Base-by-base conservation (phyloP, 768 basidiomycete genomes). In the Leccinum fibrillosum region DNA sequence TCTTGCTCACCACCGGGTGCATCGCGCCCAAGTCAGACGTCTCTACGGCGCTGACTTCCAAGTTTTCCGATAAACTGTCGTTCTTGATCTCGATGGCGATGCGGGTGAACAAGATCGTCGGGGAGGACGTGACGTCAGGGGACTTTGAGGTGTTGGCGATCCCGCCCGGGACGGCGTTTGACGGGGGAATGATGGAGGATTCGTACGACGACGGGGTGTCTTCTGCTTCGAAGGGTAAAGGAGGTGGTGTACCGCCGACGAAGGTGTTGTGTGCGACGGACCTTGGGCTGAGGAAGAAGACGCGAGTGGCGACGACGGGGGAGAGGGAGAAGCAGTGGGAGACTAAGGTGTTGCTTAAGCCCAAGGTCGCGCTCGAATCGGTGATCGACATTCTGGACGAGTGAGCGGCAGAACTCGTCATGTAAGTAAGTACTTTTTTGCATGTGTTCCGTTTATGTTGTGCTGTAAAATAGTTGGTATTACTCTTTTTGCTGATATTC, bases 31-130 rank as follows among this genome's bases (percentile, higher is more conserved):
- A 59, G 55, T 19, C 59, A 1, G 66, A 71, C 13, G 66, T 82
- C 5, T 72, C 75, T 19, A 73, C 77, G 4, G 71, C 73, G 7
- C 69, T 85, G 51, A 68, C 72, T 8, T 64, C 71, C 5, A 75
- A 74, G 26, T 86, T 85, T 61, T 70, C 72, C 1, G 76, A 75
- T 0, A 76, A 76, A 13, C 71, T 86, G 25, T 63, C 66, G 15
- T 65, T 72, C 12, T 72, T 86, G 35, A 76, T 80, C 35, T 74
- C 76, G 21, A 66, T 76, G 5, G 81, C 84, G 2, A 72, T 80
- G 56, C 74, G 74, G 8, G 69, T 86, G 56, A 84, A 84, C 55
- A 71, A 71, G 62, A 69, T 73, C 28, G 54, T 73, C 2, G 61
- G 68, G 9, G 68, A 70, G 42, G 72, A 73, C 12, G 63, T 66